Conservation (phyloP, 805 yeast species). For the Lipomyces sp. region DNA sequence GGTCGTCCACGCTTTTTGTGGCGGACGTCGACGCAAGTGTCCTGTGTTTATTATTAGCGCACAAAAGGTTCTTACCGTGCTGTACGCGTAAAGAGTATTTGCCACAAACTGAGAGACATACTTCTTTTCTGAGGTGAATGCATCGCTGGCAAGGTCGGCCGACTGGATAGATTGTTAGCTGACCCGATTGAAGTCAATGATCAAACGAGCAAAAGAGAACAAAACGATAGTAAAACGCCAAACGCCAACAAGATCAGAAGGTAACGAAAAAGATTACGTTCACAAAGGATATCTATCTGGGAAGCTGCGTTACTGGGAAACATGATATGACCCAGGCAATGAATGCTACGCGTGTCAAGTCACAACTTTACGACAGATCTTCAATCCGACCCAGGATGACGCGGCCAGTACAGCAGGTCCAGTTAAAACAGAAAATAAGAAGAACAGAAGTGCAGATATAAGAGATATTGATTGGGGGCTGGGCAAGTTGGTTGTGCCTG, state of each 20-base stretch:
- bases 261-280: too few relatives aligned
- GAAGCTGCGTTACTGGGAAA: too few relatives aligned
- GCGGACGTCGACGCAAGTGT: slow-evolving; percentile 28
- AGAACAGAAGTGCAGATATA: too few relatives aligned
- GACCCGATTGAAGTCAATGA: not conserved
- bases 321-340: too few relatives aligned
- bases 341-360: too few relatives aligned
- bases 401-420: too few relatives aligned
- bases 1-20: slow-evolving; percentile 33
- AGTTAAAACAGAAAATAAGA: too few relatives aligned
- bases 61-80: not conserved
- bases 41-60: not conserved
- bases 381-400: too few relatives aligned
- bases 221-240: not conserved
- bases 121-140: slow-evolving; percentile 21
- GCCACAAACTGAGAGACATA: not conserved
- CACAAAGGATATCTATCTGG: too few relatives aligned
- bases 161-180: slow-evolving; percentile 8
- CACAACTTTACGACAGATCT: too few relatives aligned
- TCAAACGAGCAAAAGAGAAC: not conserved
- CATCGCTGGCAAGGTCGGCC: slow-evolving; percentile 30
- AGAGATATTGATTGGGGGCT: too few relatives aligned
- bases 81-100: not conserved
- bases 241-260: slow-evolving; percentile 3
- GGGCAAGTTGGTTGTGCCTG: too few relatives aligned